Base-by-base conservation (phyloP, 1,284 basidiomycete species). In the Tilletia setariae region DNA sequence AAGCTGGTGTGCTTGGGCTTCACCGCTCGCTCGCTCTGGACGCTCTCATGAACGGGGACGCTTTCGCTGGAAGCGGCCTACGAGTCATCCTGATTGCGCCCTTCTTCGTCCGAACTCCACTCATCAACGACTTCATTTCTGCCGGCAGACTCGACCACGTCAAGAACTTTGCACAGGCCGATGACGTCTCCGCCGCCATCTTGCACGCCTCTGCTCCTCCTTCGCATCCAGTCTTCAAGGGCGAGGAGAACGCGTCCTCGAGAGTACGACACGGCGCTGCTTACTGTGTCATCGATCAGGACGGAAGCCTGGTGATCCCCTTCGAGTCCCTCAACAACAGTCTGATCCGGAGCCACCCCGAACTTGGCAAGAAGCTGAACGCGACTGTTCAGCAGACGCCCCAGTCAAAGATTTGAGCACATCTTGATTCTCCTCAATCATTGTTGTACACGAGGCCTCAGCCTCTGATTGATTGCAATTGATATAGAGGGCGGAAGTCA, bases 1-100 rank as follows among this genome's bases (percentile, higher is more conserved):
- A 74, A 46, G 69, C 71, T 19, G 72, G 69, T 15, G 69, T 80
- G 0, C 83, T 88, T 1, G 88, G 88, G 2, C 68, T 88, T 30
- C 86, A 87, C 85, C 85, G 87, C 16, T 84, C 86, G 1, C 75
- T 88, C 1, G 78, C 84, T 67, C 82, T 82, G 35, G 74, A 81
- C 23, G 82, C 85, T 25, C 75, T 78, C 6, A 15, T 74, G 1
- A 72, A 84, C 49, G 56, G 56, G 16, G 56, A 61, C 32, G 56
- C 56, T 16, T 61, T 61, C 56, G 15, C 23, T n/a, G 56, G 56
- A 6, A 30, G 56, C 32, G 84, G 84, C 19, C 85, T 88, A 70
- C 84, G 87, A 19, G 80, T 87, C 30, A 84, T 83, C 15, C 82
- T 84, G 68, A 85, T 89, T 44, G 87, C 86, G 68, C 87, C 87